Percentiles rank a stretch among this genome's conserved stretches.
Evolutionary conservation across 2,329 filamentous ascomycete species (phyloP).

Genomic region (Zalaria obscura): DNA sequence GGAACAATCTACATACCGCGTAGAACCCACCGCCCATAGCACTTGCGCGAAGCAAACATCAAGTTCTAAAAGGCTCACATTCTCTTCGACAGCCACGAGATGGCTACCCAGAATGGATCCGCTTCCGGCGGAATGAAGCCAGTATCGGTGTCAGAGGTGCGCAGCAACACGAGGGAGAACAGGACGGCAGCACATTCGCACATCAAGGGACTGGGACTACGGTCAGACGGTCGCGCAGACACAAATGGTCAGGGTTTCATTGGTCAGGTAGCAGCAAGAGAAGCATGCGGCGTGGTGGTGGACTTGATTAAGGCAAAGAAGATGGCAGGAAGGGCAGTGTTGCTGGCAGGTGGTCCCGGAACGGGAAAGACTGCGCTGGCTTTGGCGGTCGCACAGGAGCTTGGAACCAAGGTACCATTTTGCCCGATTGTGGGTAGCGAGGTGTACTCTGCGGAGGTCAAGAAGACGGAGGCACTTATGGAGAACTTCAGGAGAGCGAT

Average conservation of each 20-base stretch:
- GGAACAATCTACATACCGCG: neutral
- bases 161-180: conserved; percentile 54
- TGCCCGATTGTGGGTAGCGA: conserved; percentile 97
- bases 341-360: conserved; percentile 86
- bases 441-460: conserved; percentile 94
- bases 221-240: conserved; percentile 74
- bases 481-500: conserved; percentile 97
- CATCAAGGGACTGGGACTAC: conserved; percentile 87
- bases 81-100: neutral
- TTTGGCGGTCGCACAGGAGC: conserved; percentile 87
- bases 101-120: conserved; percentile 11
- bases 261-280: conserved; percentile 73
- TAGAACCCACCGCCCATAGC: neutral
- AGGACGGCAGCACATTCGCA: conserved; percentile 94
- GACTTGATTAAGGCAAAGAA: conserved; percentile 93
- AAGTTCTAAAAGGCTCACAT: neutral
- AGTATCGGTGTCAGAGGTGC: conserved; percentile 21
- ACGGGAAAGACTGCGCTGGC: conserved; percentile 96
- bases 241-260: conserved; percentile 71
- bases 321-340: conserved; percentile 88
- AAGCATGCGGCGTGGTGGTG: conserved; percentile 93
- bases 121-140: conserved; percentile 14
- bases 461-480: conserved; percentile 99
- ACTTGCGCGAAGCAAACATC: neutral
- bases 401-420: conserved; percentile 96